phyloP scores from a whole-genome alignment of 2,329 filamentous ascomycete genomes.

The Nigrospora oryzae region DNA sequence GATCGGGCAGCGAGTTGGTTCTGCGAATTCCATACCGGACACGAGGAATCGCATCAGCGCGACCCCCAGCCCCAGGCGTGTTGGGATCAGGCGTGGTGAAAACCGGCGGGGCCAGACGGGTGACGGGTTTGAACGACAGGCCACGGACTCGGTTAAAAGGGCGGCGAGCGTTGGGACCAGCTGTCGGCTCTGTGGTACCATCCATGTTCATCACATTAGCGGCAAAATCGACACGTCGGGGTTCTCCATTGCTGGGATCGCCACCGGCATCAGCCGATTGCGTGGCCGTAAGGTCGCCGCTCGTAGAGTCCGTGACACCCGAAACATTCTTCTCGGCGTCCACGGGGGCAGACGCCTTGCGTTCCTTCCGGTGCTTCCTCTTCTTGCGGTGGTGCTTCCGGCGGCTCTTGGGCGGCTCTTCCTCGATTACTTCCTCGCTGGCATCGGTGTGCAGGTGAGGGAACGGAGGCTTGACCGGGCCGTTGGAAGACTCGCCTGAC shows the following conservation, averaged over 20 bases:
- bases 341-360: conserved; percentile 10
- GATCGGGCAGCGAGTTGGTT: conserved; percentile 66
- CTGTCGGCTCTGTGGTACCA: conserved; percentile 16
- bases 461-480: conserved; percentile 17
- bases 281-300: conserved; percentile 3
- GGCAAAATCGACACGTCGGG: conserved; percentile 53
- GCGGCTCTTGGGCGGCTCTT: conserved; percentile 25
- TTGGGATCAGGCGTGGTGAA: conserved; percentile 43
- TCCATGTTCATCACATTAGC: conserved; percentile 15
- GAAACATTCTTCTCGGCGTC: conserved; percentile 10
- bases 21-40: conserved; percentile 60
- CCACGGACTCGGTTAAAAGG: conserved; percentile 48
- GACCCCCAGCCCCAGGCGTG: conserved; percentile 13
- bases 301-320: not conserved
- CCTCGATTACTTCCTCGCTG: conserved; percentile 36
- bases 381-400: conserved; percentile 31
- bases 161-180: conserved; percentile 20
- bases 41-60: conserved; percentile 41
- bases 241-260: conserved; percentile 26
- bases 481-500: conserved; percentile 28
- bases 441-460: conserved; percentile 27
- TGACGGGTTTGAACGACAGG: conserved; percentile 54
- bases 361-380: conserved; percentile 30
- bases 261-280: not conserved
- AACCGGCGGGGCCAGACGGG: conserved; percentile 62